A percentile compares a stretch with the other conserved stretches of the same genome.
Conservation (phyloP, 495 filamentous ascomycete genomes). For the Aspergillus sparsus region DNA sequence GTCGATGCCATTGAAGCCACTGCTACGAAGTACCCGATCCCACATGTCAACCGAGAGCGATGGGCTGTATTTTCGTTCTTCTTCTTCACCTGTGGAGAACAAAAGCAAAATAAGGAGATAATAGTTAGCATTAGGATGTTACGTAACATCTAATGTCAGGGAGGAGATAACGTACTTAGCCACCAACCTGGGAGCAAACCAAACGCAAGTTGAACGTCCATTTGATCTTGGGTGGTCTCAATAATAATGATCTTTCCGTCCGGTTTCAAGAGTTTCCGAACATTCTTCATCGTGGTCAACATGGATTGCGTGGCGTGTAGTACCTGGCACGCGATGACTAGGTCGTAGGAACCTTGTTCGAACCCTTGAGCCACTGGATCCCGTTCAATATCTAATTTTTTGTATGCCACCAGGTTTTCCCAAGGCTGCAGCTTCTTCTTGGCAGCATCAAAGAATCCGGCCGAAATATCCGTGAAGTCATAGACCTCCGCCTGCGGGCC, state of each 20-base stretch:
- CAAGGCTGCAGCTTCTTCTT: neutral
- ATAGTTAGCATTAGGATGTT: no score
- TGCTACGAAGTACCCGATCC: neutral
- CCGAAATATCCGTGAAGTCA: slow-evolving; percentile 1
- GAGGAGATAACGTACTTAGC: neutral
- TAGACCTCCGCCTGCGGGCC: neutral
- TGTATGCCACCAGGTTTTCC: neutral
- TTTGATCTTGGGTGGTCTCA: neutral
- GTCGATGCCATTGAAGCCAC: neutral
- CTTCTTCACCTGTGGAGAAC: neutral
- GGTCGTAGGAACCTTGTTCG: neutral
- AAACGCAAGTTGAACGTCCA: neutral
- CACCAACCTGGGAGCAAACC: slow-evolving; percentile 3
- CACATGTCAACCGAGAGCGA: neutral
- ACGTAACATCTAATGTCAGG: no score
- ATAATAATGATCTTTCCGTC: neutral
- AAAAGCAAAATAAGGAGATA: no score
- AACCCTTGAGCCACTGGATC: neutral
- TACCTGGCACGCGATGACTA: neutral
- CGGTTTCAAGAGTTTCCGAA: neutral
- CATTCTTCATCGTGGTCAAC: neutral
- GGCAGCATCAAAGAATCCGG: neutral
- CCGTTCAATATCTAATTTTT: neutral
- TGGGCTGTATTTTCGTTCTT: neutral
- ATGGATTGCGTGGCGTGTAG: neutral